Base-by-base conservation (phyloP, 768 basidiomycete species). In the Tulasnella sp. region DNA sequence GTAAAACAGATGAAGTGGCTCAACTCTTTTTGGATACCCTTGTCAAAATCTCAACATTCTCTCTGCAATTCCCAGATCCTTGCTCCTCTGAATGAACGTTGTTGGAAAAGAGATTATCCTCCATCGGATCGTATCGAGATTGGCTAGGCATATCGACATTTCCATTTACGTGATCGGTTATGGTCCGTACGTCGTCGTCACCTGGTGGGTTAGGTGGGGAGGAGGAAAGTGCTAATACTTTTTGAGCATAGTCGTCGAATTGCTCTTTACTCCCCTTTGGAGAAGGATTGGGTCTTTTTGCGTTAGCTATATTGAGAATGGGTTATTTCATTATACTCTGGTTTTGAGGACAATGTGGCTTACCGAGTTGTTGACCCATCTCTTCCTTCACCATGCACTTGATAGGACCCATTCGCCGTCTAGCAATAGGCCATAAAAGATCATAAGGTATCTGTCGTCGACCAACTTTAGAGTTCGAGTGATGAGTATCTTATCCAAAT, bases 31-130 rank as follows among this genome's bases (percentile, higher is more conserved):
- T 86, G 2, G 87, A 78, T 63, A 87, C 87, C 48, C 92, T 67
- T 15, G 90, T 92, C 53, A 95, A 67, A 45, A 92, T 79, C 69
- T 96, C 90, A 10, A 93, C 89, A 0, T 89, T 86, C 62, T 91
- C 82, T 40, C 88, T 71, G 63, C 68, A 70, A 0, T 66, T 63
- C n/a, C 45, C 51, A 79, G 87, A 16, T 75, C 78, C n/a, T n/a
- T n/a, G n/a, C n/a, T n/a, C n/a, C n/a, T n/a, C n/a, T n/a, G 6
- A 32, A 29, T 45, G 31, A 29, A n/a, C n/a, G n/a, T n/a, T n/a
- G n/a, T n/a, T n/a, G n/a, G n/a, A n/a, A n/a, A n/a, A n/a, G n/a
- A n/a, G n/a, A n/a, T n/a, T n/a, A n/a, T n/a, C n/a, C n/a, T n/a
- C n/a, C n/a, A n/a, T n/a, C n/a, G n/a, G n/a, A n/a, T n/a, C n/a